Evolutionary conservation across 306 rosid genomes (phyloP).

Genomic region (Casuarina glauca): DNA sequence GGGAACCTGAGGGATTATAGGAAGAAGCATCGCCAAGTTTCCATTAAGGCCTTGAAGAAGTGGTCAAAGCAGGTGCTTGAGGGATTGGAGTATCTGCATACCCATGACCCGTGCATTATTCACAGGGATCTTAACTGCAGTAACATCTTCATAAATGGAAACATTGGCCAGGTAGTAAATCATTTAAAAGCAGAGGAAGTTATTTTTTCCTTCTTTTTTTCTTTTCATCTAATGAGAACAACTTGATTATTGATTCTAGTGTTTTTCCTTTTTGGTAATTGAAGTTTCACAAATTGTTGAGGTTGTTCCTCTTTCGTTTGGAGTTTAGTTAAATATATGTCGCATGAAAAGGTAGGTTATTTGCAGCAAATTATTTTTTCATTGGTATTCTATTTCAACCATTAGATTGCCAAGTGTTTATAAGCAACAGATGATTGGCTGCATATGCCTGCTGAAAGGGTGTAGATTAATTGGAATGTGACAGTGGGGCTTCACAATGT

Average conservation of each 20-base stretch:
- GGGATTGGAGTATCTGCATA: slow-evolving; percentile 89
- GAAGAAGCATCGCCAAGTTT: slow-evolving; percentile 83
- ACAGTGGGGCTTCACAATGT: not conserved
- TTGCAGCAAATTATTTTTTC: too few species aligned
- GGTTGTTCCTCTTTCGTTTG: not conserved
- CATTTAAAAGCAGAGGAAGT: not conserved
- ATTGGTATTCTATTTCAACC: not conserved
- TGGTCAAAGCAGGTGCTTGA: slow-evolving; percentile 92
- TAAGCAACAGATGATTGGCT: slow-evolving; percentile 7
- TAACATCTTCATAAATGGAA: slow-evolving; percentile 88
- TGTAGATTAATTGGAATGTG: not conserved
- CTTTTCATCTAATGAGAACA: not conserved
- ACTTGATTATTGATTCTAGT: not conserved
- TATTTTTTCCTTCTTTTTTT: not conserved
- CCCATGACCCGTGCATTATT: slow-evolving; percentile 87
- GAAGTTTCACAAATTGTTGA: not conserved
- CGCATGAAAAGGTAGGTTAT: not conserved
- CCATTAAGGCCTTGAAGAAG: slow-evolving; percentile 83
- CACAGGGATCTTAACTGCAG: slow-evolving; percentile 97
- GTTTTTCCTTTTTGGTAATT: not conserved
- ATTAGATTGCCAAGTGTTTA: not conserved
- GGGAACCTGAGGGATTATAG: slow-evolving; percentile 87
- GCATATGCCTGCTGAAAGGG: not conserved
- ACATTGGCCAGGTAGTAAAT: slow-evolving; percentile 69
- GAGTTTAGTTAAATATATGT: not conserved